Percentiles rank a stretch among this genome's conserved stretches.
Conservation (phyloP, 805 yeast genomes). For the Ogataea methanolica region DNA sequence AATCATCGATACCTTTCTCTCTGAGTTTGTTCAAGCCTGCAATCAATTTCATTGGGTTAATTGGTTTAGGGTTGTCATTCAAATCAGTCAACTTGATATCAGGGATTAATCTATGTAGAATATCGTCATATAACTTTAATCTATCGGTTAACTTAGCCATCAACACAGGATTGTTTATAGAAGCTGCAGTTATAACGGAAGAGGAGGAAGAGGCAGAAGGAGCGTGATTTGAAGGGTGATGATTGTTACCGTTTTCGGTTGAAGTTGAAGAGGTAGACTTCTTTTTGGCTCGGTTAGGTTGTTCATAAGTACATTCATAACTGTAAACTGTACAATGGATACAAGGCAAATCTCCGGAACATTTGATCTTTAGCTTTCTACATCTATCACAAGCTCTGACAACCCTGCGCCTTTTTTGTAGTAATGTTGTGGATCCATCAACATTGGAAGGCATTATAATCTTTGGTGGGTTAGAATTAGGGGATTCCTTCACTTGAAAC, state of each 20-base stretch:
- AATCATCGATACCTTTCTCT: conserved; percentile 17
- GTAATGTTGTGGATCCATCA: conserved; percentile 10
- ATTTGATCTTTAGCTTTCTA: conserved; percentile 45
- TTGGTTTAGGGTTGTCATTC: conserved; percentile 28
- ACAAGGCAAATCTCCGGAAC: conserved; percentile 49
- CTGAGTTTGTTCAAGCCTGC: conserved; percentile 26
- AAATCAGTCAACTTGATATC: conserved; percentile 28
- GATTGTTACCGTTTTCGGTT: not conserved
- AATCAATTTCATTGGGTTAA: conserved; percentile 29
- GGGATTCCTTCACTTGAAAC: conserved; percentile 8
- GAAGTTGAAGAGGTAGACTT: conserved; percentile 18
- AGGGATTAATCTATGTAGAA: conserved; percentile 28
- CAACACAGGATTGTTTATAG: conserved; percentile 18
- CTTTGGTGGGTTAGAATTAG: conserved; percentile 19
- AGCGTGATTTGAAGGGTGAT: not conserved
- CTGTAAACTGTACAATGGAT: conserved; percentile 76
- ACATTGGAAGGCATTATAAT: conserved; percentile 24
- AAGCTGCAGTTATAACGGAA: conserved; percentile 7
- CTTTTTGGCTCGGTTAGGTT: conserved; percentile 45
- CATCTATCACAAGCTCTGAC: conserved; percentile 52
- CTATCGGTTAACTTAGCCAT: conserved; percentile 29
- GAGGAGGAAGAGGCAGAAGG: not conserved
- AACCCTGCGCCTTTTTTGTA: conserved; percentile 33
- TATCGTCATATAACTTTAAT: conserved; percentile 29
- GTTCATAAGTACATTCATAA: conserved; percentile 79